Conservation (phyloP, 345 rosid species). For the Cardamine occulta region DNA sequence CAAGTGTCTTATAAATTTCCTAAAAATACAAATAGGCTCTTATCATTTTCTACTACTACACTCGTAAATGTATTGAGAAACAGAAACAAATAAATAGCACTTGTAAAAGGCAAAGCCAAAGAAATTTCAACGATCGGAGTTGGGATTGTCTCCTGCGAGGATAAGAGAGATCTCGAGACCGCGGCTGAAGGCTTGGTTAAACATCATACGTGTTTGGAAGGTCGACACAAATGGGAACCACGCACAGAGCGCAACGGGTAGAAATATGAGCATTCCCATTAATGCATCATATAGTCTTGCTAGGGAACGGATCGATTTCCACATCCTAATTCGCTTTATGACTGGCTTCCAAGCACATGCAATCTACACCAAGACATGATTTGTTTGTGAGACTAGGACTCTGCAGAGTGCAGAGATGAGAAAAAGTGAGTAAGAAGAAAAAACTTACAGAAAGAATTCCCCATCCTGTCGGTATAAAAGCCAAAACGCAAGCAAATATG, state of each 20-base stretch:
- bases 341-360: slow-evolving; percentile 95
- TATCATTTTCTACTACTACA: slow-evolving; percentile 19
- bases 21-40: slow-evolving; percentile 18
- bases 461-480: slow-evolving; percentile 96
- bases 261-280: slow-evolving; percentile 93
- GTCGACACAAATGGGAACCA: slow-evolving; percentile 99
- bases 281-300: slow-evolving; percentile 88
- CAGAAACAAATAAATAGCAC: not conserved
- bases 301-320: slow-evolving; percentile 90
- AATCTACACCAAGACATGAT: slow-evolving; percentile 54
- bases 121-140: slow-evolving; percentile 49
- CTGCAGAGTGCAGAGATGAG: slow-evolving; percentile 9
- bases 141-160: slow-evolving; percentile 95
- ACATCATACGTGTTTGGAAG: slow-evolving; percentile 97
- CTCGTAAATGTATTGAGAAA: slow-evolving; percentile 13
- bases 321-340: slow-evolving; percentile 69
- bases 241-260: slow-evolving; percentile 79
- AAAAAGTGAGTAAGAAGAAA: slow-evolving; percentile 10
- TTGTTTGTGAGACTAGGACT: slow-evolving; percentile 4
- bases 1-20: slow-evolving; percentile 6
- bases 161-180: slow-evolving; percentile 94
- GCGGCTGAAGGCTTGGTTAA: slow-evolving; percentile 94
- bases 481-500: slow-evolving; percentile 78
- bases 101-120: not conserved
- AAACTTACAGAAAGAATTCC: slow-evolving; percentile 82